phyloP scores from a whole-genome alignment of 768 basidiomycete genomes.

The Podaxis carcinomalis region DNA sequence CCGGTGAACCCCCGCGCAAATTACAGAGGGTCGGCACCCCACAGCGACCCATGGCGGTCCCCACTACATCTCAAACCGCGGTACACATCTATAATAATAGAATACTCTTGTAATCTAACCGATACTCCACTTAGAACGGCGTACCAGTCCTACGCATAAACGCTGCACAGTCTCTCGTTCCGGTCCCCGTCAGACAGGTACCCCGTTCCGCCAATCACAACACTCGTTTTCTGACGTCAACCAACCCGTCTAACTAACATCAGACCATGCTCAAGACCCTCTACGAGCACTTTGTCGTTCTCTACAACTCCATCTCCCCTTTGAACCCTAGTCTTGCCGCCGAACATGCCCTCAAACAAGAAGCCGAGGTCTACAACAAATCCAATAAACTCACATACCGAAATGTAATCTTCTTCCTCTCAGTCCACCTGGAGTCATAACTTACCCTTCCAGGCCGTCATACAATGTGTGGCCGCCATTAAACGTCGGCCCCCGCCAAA shows the following conservation, averaged over 20 bases:
- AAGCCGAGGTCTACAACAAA: constrained; percentile 72
- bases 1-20: constrained; percentile 57
- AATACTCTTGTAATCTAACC: background rate
- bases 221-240: background rate
- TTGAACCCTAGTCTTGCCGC: constrained; percentile 58
- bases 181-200: constrained; percentile 74
- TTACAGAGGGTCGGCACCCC: constrained; percentile 49
- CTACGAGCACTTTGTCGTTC: constrained; percentile 64
- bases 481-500: constrained; percentile 53
- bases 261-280: constrained; percentile 69
- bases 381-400: constrained; percentile 80
- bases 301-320: constrained; percentile 58
- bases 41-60: constrained; percentile 38
- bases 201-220: constrained; percentile 12
- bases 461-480: constrained; percentile 44
- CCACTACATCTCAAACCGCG: constrained; percentile 33
- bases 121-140: constrained; percentile 39
- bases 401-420: constrained; percentile 46
- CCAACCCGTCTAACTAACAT: background rate
- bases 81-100: constrained; percentile 19
- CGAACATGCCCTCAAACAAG: constrained; percentile 79
- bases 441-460: constrained; percentile 38
- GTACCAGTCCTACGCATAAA: constrained; percentile 63
- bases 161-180: constrained; percentile 65
- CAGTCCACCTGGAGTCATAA: background rate